phyloP scores from a whole-genome alignment of 129 eudicot genomes.

The Ambrosia trifida region DNA sequence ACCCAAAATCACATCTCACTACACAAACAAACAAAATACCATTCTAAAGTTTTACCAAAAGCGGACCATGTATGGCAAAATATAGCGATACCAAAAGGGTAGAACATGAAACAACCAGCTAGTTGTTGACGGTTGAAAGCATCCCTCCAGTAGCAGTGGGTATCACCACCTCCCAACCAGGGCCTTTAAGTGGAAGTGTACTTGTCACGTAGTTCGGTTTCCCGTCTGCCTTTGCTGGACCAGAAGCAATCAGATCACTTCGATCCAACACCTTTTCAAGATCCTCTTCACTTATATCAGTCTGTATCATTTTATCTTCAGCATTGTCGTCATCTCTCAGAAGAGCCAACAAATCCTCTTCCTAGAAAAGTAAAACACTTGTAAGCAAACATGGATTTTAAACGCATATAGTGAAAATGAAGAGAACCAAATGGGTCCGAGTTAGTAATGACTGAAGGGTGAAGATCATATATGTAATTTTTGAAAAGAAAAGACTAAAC shows the following conservation, averaged over 20 bases:
- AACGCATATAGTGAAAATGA: no score
- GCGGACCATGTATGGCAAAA: constrained; percentile 1
- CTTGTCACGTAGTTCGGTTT: constrained; percentile 27
- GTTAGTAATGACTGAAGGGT: no score
- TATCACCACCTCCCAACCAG: constrained; percentile 99
- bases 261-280: constrained; percentile 78
- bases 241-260: constrained; percentile 56
- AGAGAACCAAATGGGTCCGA: no score
- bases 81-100: constrained; percentile 24
- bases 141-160: constrained; percentile 87
- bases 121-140: constrained; percentile 88
- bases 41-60: constrained; percentile 9
- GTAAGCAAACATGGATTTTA: no score
- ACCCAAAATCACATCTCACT: constrained; percentile 19
- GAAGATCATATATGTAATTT: no score
- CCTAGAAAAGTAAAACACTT: constrained; percentile 32
- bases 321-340: constrained; percentile 57
- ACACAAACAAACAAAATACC: not conserved
- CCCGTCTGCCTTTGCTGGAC: constrained; percentile 36
- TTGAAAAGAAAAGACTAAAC: no score
- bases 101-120: constrained; percentile 14
- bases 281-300: constrained; percentile 80
- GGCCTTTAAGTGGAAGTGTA: constrained; percentile 77
- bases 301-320: constrained; percentile 86
- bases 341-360: constrained; percentile 85